Conservation (phyloP, 2,329 filamentous ascomycete genomes). For the Paraphoma sp. region DNA sequence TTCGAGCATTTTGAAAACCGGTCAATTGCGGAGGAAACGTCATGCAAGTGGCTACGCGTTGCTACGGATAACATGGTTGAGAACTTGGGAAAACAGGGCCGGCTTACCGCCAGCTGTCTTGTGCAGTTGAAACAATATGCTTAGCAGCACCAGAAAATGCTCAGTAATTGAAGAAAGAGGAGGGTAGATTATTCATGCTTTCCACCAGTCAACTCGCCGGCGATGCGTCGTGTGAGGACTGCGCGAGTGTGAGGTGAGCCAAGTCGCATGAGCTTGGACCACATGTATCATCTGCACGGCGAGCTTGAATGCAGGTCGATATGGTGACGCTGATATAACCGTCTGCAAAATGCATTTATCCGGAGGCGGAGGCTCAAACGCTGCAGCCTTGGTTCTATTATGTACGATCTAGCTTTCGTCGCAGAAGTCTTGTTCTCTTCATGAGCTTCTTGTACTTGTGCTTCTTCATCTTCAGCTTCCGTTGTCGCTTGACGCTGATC, state of each 20-base stretch:
- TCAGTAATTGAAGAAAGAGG: slow-evolving; percentile 29
- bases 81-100: slow-evolving; percentile 36
- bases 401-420: slow-evolving; percentile 73
- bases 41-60: slow-evolving; percentile 29
- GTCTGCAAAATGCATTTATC: slow-evolving; percentile 5
- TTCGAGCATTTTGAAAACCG: slow-evolving; percentile 20
- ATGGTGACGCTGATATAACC: not conserved
- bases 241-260: not conserved
- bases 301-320: not conserved
- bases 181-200: slow-evolving; percentile 41
- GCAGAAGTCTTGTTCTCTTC: slow-evolving; percentile 86
- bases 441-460: slow-evolving; percentile 99
- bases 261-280: not conserved
- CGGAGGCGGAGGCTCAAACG: slow-evolving; percentile 14
- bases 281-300: not conserved
- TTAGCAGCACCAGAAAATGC: slow-evolving; percentile 25
- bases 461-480: slow-evolving; percentile 99
- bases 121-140: slow-evolving; percentile 34
- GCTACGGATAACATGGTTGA: slow-evolving; percentile 19
- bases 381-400: slow-evolving; percentile 34
- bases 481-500: slow-evolving; percentile 89
- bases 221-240: not conserved
- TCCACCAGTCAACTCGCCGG: slow-evolving; percentile 8
- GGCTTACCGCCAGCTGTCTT: slow-evolving; percentile 28
- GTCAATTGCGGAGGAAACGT: slow-evolving; percentile 29